These are phyloP conservation scores for Phragmites australis DNA, from an alignment of 176 grass and related monocot genomes.

Conservation along the genomic window DNA sequence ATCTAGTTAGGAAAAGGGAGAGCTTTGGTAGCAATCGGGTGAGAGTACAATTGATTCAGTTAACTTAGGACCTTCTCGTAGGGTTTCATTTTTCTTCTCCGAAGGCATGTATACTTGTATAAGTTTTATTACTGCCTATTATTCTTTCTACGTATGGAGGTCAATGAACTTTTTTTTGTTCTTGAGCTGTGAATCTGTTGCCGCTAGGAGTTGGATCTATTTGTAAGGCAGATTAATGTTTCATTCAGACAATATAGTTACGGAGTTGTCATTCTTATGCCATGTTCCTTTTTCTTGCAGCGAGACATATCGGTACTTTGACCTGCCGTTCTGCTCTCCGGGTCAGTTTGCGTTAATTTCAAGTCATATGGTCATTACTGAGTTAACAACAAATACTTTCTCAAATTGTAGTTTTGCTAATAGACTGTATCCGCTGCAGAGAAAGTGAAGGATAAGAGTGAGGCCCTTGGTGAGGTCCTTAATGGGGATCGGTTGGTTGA, in stretches of 20 bases:
- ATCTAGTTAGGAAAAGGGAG: neutral
- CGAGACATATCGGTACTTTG: slow-evolving; percentile 94
- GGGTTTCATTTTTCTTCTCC: neutral
- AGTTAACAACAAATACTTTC: neutral
- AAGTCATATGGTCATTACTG: neutral
- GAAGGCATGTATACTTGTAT: neutral
- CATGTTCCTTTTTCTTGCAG: slow-evolving; percentile 43
- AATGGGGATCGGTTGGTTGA: slow-evolving; percentile 91
- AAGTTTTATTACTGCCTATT: slow-evolving; percentile 15
- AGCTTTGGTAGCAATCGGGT: neutral
- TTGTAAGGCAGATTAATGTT: neutral
- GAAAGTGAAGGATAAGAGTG: slow-evolving; percentile 83
- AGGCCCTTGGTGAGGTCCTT: slow-evolving; percentile 88
- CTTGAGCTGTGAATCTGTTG: neutral
- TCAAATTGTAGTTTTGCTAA: slow-evolving; percentile 6
- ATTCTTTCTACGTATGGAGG: neutral
- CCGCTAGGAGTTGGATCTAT: slow-evolving; percentile 27
- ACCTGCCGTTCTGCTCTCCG: slow-evolving; percentile 91
- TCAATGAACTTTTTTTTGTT: neutral
- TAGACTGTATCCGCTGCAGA: slow-evolving; percentile 36
- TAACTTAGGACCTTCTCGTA: neutral
- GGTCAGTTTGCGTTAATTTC: slow-evolving; percentile 45
- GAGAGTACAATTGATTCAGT: slow-evolving; percentile 15
- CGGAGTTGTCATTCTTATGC: neutral
- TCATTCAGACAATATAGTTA: neutral